Base-by-base conservation (phyloP, 2,329 filamentous ascomycete genomes). In the Calonectria pseudoreteaudii region DNA sequence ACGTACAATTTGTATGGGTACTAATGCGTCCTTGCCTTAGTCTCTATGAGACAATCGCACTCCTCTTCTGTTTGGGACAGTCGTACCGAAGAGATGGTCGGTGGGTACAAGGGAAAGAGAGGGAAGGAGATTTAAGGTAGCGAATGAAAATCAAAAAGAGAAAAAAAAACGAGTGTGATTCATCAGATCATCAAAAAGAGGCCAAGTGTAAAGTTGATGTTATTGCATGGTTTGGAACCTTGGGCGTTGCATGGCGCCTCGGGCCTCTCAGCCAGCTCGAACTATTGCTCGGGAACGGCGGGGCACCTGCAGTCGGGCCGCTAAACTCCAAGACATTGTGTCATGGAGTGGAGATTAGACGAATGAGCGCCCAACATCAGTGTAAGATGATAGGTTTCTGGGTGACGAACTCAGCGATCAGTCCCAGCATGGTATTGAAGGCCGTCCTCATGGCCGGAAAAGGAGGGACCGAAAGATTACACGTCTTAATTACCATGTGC, bases 241-340 rank as follows among this genome's bases (percentile, higher is more conserved):
- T 28, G 44, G 34, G 50, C 18, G 28, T n/a, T 56, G 20, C 10
- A 65, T 79, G 67, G 72, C 74, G 72, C 74, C 77, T 76, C 77
- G 75, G 78, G 70, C 78, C 78, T 79, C 34, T 70, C 30, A 77
- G 68, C 78, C 76, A 69, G 49, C 47, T 11, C 26, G n/a, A 34
- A 36, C 23, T 14, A 53, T 50, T 58, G 28, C 47, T 31, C 66
- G 52, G 66, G 26, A 66, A 50, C 34, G 41, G 66, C 71, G 66
- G 66, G 71, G 50, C 60, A 60, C 50, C 20, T 66, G 56, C 18
- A 73, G 49, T 66, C 71, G 71, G 71, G 66, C 66, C 71, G 71
- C 44, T 31, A 66, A 34, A 66, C 66, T 70, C 20, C 31, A 62
- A 44, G 65, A 36, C 28, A 58, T 44, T 64, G 30, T 71, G 38